These are phyloP conservation scores for Stagonosporopsis tanaceti DNA, from an alignment of 2,329 filamentous ascomycete genomes.

Conservation along the genomic window DNA sequence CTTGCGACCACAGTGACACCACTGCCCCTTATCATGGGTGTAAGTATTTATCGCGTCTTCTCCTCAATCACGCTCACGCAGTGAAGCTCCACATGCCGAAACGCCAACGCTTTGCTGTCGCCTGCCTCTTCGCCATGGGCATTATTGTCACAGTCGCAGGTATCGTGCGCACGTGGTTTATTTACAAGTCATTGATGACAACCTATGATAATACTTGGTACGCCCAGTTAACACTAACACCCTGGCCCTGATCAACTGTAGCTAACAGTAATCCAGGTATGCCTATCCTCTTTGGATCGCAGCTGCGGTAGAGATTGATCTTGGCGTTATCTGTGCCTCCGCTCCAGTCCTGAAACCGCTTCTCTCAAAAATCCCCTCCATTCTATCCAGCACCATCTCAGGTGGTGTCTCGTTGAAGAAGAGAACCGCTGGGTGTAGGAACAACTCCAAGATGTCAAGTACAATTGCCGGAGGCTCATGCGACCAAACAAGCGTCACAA, in stretches of 20 bases:
- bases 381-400: conserved; percentile 27
- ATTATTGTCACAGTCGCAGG: conserved; percentile 55
- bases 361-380: conserved; percentile 38
- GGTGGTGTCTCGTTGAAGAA: conserved; percentile 25
- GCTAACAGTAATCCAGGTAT: conserved; percentile 14
- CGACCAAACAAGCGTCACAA: conserved; percentile 9
- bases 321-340: conserved; percentile 52
- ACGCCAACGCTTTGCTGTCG: conserved; percentile 51
- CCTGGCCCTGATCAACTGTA: too few species aligned
- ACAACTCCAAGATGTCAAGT: conserved; percentile 9
- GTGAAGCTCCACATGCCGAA: conserved; percentile 52
- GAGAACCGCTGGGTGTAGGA: conserved; percentile 2
- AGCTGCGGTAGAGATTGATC: conserved; percentile 56
- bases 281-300: conserved; percentile 58
- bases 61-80: background rate
- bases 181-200: conserved; percentile 52
- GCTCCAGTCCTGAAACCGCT: conserved; percentile 44
- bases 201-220: conserved; percentile 57
- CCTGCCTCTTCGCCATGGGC: conserved; percentile 52
- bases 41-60: conserved; percentile 14
- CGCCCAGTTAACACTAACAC: background rate
- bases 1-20: conserved; percentile 54
- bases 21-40: conserved; percentile 53
- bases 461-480: conserved; percentile 4
- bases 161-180: conserved; percentile 54